Evolutionary conservation across 2,329 filamentous ascomycete species (phyloP).

Genomic region (Fonsecaea multimorphosa): DNA sequence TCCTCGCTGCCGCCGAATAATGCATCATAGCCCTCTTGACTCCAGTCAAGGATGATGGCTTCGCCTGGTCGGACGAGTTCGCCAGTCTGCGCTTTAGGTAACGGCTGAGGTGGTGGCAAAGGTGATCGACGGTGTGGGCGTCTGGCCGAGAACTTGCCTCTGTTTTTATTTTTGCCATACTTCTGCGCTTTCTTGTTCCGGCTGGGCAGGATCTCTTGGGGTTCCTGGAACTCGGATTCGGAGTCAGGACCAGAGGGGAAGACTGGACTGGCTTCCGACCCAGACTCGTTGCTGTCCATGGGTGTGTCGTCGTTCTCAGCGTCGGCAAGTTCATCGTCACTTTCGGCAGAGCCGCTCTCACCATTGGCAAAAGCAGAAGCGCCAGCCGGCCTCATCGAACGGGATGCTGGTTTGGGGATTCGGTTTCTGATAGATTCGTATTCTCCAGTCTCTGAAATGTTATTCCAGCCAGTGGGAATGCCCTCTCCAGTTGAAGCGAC

Average conservation of each 20-base stretch:
- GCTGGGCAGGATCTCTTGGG: constrained; percentile 35
- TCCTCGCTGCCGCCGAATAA: constrained; percentile 64
- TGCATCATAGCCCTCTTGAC: constrained; percentile 68
- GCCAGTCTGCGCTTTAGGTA: constrained; percentile 47
- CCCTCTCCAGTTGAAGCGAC: constrained; percentile 65
- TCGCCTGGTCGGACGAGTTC: constrained; percentile 77
- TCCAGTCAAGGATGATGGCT: constrained; percentile 87
- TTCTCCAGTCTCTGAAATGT: constrained; percentile 47
- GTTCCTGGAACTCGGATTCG: constrained; percentile 39
- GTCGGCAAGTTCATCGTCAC: constrained; percentile 44
- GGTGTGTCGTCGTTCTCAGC: constrained; percentile 34
- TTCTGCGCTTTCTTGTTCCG: constrained; percentile 36
- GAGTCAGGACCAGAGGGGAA: constrained; percentile 42
- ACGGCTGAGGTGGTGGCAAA: constrained; percentile 30
- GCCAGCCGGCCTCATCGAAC: constrained; percentile 40
- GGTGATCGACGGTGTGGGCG: constrained; percentile 28
- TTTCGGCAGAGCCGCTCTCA: constrained; percentile 41
- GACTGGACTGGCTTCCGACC: constrained; percentile 30
- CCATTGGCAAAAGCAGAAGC: constrained; percentile 34
- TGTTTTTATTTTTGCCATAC: constrained; percentile 47
- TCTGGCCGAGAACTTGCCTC: constrained; percentile 43
- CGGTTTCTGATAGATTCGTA: constrained; percentile 32
- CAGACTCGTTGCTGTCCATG: constrained; percentile 33
- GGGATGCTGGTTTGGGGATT: constrained; percentile 33
- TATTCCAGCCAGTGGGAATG: constrained; percentile 73